Evolutionary conservation across 2,329 filamentous ascomycete species (phyloP), one percentile per base, ranked within the genome.

Genomic region (Fusarium chlamydosporum): DNA sequence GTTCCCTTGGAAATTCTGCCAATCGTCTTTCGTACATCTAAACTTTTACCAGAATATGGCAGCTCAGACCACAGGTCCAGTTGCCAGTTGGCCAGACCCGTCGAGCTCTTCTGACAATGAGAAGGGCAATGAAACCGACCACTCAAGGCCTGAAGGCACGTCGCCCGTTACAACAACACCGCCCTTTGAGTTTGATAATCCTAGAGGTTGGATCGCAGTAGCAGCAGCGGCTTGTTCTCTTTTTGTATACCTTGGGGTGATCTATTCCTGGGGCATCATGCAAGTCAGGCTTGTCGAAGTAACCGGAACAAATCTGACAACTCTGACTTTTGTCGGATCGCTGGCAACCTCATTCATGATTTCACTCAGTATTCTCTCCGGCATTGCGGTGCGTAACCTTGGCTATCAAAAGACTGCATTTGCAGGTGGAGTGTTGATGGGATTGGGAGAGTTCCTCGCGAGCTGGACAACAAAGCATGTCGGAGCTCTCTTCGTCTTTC

Each of bases 241-340:
- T 2, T 77, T 76, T 3, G 65, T 76, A 2, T 77, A 76, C 18
- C 72, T 77, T 0, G 75, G 75, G 0, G 70, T 77, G 11, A 55
- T 77, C n/a, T 77, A 77, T 46, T 77, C 75, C 0, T 77, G 74
- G 72, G 75, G 75, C 26, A 76, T 77, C 11, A 72, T 77, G 61
- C 75, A 77, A 50, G 68, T 77, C 20, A 52, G 68, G 16, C 71
- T 77, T 1, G 69, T 75, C 8, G 71, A 75, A 18, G 71, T 73
- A 0, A 74, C 72, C 0, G 62, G 62, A 7, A 63, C 75, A 0
- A 71, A 56, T 4, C 33, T 77, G 10, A 75, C 74, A 4, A 77
- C 74, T 0, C 40, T 77, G 40, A 75, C 73, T 0, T 76, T 77
- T 29, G 73, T 77, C 7, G 75, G 75, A 9, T 77, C 75, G 0